Conservation (phyloP, 768 basidiomycete genomes). For the Terana coerulea region DNA sequence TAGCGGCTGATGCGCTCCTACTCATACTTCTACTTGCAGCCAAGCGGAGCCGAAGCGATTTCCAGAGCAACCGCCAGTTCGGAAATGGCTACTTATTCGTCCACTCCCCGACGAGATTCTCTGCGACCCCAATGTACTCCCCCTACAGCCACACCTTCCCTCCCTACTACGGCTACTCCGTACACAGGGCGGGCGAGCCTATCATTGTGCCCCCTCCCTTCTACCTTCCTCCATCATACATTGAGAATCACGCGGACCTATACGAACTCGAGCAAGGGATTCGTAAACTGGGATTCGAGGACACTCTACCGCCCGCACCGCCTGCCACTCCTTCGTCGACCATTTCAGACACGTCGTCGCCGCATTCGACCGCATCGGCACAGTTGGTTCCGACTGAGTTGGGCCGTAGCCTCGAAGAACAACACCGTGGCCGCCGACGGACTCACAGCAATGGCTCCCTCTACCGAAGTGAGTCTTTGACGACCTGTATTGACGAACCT, state of each 20-base stretch:
- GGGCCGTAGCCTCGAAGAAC: not conserved
- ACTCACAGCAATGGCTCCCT: constrained; percentile 1
- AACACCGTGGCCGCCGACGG: not conserved
- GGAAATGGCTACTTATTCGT: constrained; percentile 1
- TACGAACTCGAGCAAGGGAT: not conserved
- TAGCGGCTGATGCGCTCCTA: too few relatives aligned
- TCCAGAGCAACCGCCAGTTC: not conserved
- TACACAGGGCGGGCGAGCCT: not conserved
- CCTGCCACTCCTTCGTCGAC: constrained; percentile 3
- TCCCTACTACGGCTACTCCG: not conserved
- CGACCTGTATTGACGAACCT: not conserved
- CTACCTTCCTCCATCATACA: not conserved
- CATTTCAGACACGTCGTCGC: not conserved
- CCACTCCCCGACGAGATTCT: not conserved
- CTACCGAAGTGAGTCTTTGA: constrained; percentile 7
- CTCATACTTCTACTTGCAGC: not conserved
- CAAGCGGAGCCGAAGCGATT: constrained; percentile 1
- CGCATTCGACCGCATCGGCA: not conserved
- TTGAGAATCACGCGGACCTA: not conserved
- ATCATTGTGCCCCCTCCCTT: not conserved
- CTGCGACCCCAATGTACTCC: not conserved
- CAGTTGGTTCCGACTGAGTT: not conserved
- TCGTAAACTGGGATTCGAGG: not conserved
- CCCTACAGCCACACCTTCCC: not conserved
- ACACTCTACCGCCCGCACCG: not conserved